Evolutionary conservation across 352 stramenopile species (phyloP), one percentile per base, ranked within the genome.

Genomic region (Phytopythium cucurbitacearum): DNA sequence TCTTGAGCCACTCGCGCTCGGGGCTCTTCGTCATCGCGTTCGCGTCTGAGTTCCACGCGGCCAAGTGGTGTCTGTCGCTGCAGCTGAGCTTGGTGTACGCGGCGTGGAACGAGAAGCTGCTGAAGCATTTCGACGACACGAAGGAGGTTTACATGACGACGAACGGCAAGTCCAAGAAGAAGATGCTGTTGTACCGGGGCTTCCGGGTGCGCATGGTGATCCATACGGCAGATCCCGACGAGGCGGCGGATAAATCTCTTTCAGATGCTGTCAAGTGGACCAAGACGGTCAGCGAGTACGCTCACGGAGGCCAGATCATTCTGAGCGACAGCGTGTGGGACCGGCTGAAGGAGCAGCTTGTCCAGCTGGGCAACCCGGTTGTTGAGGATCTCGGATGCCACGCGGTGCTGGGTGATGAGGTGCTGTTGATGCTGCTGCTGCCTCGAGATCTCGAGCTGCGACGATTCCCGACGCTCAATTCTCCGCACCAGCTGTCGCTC

Each of bases 151-250:
- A 73, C 34, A 53, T 77, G 46, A 71, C 69, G 8, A 78, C 60
- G 13, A 71, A 65, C 13, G 71, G 73, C 16, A 81, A 82, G 54
- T 74, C 66, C n/a, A 86, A 80, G 63, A 91, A 90, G 53, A 87
- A 86, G 41, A 73, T 81, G 56, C 40, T 93, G 36, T 64, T 95
- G 1, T 95, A 92, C 55, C 79, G 85, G 7, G 85, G 85, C 16
- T 90, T 95, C 63, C 79, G 85, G 12, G 83, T 95, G 36, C 74
- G 82, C 9, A 95, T 95, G 85, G 81, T 91, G 15, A 93, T 95
- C 48, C 85, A 95, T 51, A 82, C 78, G 7, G 77, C 75, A 3
- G 75, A 89, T 33, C 58, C 66, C 9, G 76, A 86, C 51, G 57
- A 79, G 6, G 60, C 67, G 0, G 47, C 76, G 0, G 82, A 92